Evolutionary conservation across 2,329 filamentous ascomycete species (phyloP).

Genomic region (Apiospora marii): DNA sequence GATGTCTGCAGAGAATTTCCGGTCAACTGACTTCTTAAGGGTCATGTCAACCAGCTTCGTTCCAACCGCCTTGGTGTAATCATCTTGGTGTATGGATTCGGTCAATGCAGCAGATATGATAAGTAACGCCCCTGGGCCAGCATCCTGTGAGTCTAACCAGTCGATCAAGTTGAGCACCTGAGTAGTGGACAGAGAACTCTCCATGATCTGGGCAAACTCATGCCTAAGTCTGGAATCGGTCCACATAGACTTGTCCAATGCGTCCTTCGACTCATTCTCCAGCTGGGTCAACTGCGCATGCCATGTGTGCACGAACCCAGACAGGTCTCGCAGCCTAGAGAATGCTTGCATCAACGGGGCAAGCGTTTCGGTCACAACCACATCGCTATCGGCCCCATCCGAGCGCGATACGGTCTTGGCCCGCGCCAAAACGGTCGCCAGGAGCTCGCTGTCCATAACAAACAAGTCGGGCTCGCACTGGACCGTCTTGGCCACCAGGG

Average conservation of each 20-base stretch:
- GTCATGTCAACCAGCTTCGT: constrained; percentile 44
- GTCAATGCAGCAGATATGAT: constrained; percentile 49
- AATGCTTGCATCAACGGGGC: constrained; percentile 52
- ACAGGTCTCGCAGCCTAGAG: constrained; percentile 48
- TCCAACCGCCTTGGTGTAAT: constrained; percentile 41
- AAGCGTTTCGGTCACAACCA: constrained; percentile 44
- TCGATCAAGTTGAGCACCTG: constrained; percentile 48
- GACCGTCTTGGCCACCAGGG: constrained; percentile 51
- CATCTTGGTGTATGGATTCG: constrained; percentile 45
- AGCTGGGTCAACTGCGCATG: constrained; percentile 38
- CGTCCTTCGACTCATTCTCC: constrained; percentile 20
- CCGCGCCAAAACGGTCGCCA: constrained; percentile 41
- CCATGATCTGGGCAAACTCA: constrained; percentile 41
- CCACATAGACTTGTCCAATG: constrained; percentile 37
- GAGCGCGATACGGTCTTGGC: constrained; percentile 39
- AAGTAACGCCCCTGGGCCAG: constrained; percentile 38
- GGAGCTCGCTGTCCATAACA: constrained; percentile 44
- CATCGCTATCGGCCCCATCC: constrained; percentile 33
- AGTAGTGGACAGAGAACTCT: constrained; percentile 45
- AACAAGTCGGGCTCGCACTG: constrained; percentile 55
- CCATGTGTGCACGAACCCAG: constrained; percentile 50
- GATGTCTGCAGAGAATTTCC: constrained; percentile 35
- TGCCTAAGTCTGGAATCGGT: constrained; percentile 38
- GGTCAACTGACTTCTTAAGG: constrained; percentile 35
- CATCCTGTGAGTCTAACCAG: constrained; percentile 39